Conservation (phyloP, 106 monocot genomes). For the Dendrobium nobile region DNA sequence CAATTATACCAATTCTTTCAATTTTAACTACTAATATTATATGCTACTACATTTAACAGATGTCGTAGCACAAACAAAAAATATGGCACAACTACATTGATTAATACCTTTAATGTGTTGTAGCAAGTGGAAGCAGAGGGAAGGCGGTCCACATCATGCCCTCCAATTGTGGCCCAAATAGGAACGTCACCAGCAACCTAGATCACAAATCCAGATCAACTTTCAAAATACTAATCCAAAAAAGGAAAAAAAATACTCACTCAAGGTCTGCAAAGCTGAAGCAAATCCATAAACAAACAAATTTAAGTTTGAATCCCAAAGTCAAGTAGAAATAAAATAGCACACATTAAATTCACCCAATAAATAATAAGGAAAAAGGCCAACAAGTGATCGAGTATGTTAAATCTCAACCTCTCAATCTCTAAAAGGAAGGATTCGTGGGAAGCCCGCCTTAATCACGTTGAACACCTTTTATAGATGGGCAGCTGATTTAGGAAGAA, state of each 20-base stretch:
- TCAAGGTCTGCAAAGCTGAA: background rate
- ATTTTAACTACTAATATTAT: background rate
- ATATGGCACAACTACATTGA: background rate
- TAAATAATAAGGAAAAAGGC: background rate
- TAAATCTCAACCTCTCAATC: too few relatives aligned
- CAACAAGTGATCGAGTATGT: too few relatives aligned
- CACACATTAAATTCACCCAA: background rate
- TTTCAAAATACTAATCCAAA: background rate
- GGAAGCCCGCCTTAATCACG: too few relatives aligned
- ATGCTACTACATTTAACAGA: background rate
- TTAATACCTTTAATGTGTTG: constrained; percentile 77
- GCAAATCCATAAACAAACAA: background rate
- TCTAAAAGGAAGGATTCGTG: too few relatives aligned
- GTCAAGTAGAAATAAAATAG: background rate
- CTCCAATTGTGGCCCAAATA: constrained; percentile 79
- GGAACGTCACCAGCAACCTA: constrained; percentile 78
- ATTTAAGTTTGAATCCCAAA: background rate
- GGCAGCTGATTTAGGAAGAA: too few relatives aligned
- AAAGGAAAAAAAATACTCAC: background rate
- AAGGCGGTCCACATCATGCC: constrained; percentile 87
- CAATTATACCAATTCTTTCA: background rate
- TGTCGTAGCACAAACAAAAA: background rate
- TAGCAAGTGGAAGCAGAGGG: constrained; percentile 95
- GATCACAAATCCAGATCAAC: background rate
- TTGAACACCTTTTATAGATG: too few relatives aligned